Evolutionary conservation across 2,329 filamentous ascomycete species (phyloP), one percentile per base, ranked within the genome.

Genomic region (Mollisiaceae sp.): DNA sequence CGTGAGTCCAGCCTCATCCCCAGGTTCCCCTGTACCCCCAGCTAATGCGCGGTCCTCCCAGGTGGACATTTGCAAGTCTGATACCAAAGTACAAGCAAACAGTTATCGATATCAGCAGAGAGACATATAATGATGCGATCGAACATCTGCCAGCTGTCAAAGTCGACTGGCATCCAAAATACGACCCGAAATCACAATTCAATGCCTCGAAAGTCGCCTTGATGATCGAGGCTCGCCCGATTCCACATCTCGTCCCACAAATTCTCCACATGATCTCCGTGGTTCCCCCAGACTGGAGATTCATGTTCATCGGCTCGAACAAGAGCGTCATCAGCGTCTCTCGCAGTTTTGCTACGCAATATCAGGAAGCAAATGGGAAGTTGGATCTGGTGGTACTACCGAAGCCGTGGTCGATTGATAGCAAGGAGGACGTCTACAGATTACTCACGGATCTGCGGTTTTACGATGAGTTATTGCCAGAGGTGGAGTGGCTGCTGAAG

Each of bases 241-340:
- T 79, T 39, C 79, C 83, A 2, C 76, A 82, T 68, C 79, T 87
- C 52, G 83, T 83, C 2, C 84, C 85, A 1, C 77, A 85, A 60
- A 76, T 86, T 74, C 78, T 86, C 32, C 84, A 86, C 73, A 85
- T 86, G 77, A 85, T 85, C 66, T 77, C 81, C 2, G 82, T 86
- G 22, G 80, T 86, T 2, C 84, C 84, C 3, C 81, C 82, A 8
- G 83, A 86, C 71, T 86, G 84, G 84, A 81, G 80, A 54, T 84
- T 85, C 72, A 72, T 83, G 67, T 84, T 85, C 72, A 78, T 85
- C 67, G 83, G 83, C 60, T 82, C 83, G 38, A 78, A 80, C 39
- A 75, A 80, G 69, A 85, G 82, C 61, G 79, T 83, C 27, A 75
- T 78, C 52, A 79, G 77, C 67, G 75, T 86, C 11, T 78, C 78